phyloP scores from a whole-genome alignment of 2,329 filamentous ascomycete species.

The Neoscytalidium dimidiatum region DNA sequence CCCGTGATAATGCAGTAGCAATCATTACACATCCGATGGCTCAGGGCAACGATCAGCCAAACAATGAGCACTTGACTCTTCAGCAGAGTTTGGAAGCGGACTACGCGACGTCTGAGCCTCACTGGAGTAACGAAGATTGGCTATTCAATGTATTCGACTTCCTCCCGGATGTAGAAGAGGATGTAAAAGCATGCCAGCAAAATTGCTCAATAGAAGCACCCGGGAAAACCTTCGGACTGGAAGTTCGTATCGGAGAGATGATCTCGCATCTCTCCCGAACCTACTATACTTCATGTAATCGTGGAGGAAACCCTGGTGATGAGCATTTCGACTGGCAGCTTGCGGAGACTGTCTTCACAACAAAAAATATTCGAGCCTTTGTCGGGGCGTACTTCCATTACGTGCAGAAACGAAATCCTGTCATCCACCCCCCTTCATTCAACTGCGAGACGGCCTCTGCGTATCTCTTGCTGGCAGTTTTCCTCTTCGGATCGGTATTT shows the following conservation, averaged over 20 bases:
- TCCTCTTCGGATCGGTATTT: background rate
- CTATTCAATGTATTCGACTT: background rate
- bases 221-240: background rate
- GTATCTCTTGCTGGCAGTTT: background rate
- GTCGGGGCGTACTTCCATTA: background rate
- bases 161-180: background rate
- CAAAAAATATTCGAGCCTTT: background rate
- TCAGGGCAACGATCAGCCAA: background rate
- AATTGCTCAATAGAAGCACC: background rate
- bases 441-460: background rate
- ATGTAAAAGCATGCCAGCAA: too few relatives aligned
- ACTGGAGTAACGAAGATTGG: background rate
- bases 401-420: background rate
- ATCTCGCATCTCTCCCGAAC: background rate
- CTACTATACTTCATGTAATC: background rate
- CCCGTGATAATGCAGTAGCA: background rate
- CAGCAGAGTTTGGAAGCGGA: background rate
- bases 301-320: background rate
- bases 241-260: background rate
- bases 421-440: background rate
- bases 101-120: background rate
- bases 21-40: background rate
- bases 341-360: background rate
- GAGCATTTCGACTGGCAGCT: background rate
- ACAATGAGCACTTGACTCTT: background rate